Evolutionary conservation across 2,329 filamentous ascomycete genomes (phyloP), one percentile per base, ranked within the genome.

Genomic region (Thelonectria discophora): DNA sequence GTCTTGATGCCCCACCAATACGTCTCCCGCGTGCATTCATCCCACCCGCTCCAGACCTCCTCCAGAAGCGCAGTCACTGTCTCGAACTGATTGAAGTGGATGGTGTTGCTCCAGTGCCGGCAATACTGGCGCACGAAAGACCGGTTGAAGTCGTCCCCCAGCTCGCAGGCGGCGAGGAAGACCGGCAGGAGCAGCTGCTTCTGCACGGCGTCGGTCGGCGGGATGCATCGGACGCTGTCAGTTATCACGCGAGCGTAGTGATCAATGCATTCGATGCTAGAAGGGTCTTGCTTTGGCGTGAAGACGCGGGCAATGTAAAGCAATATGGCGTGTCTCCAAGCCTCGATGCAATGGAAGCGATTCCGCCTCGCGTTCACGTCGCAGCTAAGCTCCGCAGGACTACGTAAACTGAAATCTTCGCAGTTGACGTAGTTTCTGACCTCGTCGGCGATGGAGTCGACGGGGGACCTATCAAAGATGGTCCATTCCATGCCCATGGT

Each of bases 1-100:
- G 53, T 55, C 11, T 55, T 55, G 43, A 48, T 17, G n/a, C 53
- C 53, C 53, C 53, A 55, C 53, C 53, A 55, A 21, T 55, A 55
- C 6, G 53, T 55, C 21, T 48, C 42, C 20, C 53, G 20, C 10
- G 42, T 55, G 17, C 17, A 5, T 30, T 37, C 30, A 20, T 47
- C 43, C 53, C 53, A 55, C 37, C 48, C 53, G 7, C 18, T 48
- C 51, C 51, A 54, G 30, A 54, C 39, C 17, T 54, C 51, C 18
- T 54, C 51, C 27, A 54, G 11, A 12, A 54, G 24, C 11, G 40
- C n/a, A 46, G 51, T 54, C 18, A 54, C 51, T 5, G 51, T 54
- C 40, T 54, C 39, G 37, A 54, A 54, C 51, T 54, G 51, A 21
- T 54, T 20, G 12, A 54, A 54, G 15, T 54, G 51, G 27, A 54